These are phyloP conservation scores for Cryphonectria carpinicola DNA, from an alignment of 2,329 filamentous ascomycete species.

Conservation along the genomic window DNA sequence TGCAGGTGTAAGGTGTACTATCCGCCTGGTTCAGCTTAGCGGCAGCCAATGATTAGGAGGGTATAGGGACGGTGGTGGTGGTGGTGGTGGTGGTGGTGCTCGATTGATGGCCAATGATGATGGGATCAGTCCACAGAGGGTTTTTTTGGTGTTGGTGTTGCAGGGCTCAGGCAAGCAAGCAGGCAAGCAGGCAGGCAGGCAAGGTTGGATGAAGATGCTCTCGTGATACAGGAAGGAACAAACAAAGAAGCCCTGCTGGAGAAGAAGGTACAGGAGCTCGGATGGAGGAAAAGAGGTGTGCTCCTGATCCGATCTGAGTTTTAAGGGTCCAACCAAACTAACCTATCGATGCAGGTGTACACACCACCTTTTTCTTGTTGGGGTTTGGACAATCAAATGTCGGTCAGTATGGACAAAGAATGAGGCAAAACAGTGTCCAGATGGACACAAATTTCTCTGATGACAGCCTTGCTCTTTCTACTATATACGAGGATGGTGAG, in stretches of 20 bases:
- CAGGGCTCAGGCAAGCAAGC: neutral
- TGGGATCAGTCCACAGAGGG: neutral
- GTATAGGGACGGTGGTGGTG: neutral
- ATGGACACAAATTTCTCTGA: neutral
- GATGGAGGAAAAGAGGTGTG: neutral
- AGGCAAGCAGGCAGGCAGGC: no score
- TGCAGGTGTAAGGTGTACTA: conserved; percentile 15
- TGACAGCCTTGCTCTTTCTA: neutral
- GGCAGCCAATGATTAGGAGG: conserved; percentile 17
- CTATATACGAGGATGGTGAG: neutral
- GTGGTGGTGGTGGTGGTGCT: neutral
- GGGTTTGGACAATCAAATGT: neutral
- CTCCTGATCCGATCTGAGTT: neutral
- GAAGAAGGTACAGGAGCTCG: neutral
- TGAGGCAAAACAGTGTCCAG: neutral
- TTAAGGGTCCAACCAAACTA: conserved; percentile 9
- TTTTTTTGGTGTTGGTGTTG: neutral
- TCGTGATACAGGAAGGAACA: conserved; percentile 9
- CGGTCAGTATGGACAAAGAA: neutral
- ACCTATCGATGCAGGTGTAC: conserved; percentile 10
- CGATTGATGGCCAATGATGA: neutral
- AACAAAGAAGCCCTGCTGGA: conserved; percentile 6
- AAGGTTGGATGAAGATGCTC: neutral
- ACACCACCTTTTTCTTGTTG: conserved; percentile 1
- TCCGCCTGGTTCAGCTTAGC: conserved; percentile 25